These are phyloP conservation scores for Chaetomium cochliodes DNA, from an alignment of 495 filamentous ascomycete species.

Conservation along the genomic window DNA sequence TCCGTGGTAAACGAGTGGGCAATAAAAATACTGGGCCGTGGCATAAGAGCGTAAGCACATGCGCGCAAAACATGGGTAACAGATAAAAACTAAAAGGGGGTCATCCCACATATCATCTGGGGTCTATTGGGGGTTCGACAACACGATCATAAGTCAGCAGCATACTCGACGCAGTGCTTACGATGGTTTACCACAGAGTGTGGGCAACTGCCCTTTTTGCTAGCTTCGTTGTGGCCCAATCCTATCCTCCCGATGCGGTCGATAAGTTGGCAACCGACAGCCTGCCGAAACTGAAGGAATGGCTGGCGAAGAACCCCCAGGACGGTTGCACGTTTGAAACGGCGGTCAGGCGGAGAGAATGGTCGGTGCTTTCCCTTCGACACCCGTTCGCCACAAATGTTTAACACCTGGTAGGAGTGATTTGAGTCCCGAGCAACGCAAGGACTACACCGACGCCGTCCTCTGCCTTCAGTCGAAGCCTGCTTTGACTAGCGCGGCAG, in stretches of 20 bases:
- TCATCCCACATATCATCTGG: background rate
- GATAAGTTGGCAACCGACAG: constrained; percentile 22
- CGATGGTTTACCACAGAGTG: background rate
- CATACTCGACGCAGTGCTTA: background rate
- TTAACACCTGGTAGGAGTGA: constrained; percentile 43
- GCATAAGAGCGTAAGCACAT: no score
- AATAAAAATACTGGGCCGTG: background rate
- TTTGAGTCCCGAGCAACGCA: constrained; percentile 48
- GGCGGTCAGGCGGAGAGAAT: constrained; percentile 26
- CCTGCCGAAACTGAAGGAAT: constrained; percentile 28
- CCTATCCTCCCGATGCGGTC: constrained; percentile 26
- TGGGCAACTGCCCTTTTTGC: constrained; percentile 12
- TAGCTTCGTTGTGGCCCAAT: background rate
- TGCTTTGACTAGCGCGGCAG: constrained; percentile 36
- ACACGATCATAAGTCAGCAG: background rate
- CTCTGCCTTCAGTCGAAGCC: constrained; percentile 59
- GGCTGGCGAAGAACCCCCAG: constrained; percentile 31
- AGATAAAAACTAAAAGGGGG: background rate
- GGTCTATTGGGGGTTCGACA: background rate
- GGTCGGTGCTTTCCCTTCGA: constrained; percentile 15
- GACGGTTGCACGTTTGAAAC: constrained; percentile 29
- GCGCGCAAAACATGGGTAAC: background rate
- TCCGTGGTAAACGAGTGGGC: background rate
- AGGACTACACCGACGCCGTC: constrained; percentile 61
- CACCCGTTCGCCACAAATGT: background rate